Conservation (phyloP, 1,139 yeast genomes). For the Candida pseudoviswanathii region DNA sequence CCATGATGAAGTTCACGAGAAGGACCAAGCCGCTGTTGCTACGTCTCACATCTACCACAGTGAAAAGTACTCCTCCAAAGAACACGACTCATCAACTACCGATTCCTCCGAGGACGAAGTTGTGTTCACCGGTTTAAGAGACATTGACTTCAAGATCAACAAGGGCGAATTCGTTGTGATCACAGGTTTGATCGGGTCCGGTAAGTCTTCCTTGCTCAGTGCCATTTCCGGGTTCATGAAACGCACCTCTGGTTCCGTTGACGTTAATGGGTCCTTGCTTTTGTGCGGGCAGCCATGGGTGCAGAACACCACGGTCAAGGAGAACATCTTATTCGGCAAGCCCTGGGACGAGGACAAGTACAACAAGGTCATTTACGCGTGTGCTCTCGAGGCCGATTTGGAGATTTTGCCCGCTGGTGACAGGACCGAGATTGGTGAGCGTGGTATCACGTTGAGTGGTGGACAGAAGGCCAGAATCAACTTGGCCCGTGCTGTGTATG, state of each 20-base stretch:
- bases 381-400: conserved; percentile 41
- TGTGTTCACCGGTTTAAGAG: conserved; percentile 17
- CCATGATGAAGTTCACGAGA: conserved; percentile 5
- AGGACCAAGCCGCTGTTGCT: conserved; percentile 3
- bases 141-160: conserved; percentile 22
- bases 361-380: conserved; percentile 32
- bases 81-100: conserved; percentile 7
- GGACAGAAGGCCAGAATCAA: conserved; percentile 53
- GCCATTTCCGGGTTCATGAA: conserved; percentile 60
- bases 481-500: conserved; percentile 49
- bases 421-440: conserved; percentile 49
- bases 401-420: conserved; percentile 46
- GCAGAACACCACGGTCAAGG: conserved; percentile 45
- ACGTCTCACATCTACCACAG: conserved; percentile 3
- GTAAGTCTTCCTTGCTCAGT: conserved; percentile 63
- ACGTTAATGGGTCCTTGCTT: conserved; percentile 39
- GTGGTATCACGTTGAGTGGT: conserved; percentile 52
- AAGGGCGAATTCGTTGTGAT: conserved; percentile 66
- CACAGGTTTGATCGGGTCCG: conserved; percentile 76
- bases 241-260: conserved; percentile 39
- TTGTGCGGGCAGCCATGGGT: conserved; percentile 57
- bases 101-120: conserved; percentile 10
- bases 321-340: conserved; percentile 39
- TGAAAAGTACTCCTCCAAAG: conserved; percentile 12
- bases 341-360: conserved; percentile 29